Percentiles rank a stretch among this genome's conserved stretches.
phyloP scores from a whole-genome alignment of 306 rosid species.

The Prinsepia uniflora region DNA sequence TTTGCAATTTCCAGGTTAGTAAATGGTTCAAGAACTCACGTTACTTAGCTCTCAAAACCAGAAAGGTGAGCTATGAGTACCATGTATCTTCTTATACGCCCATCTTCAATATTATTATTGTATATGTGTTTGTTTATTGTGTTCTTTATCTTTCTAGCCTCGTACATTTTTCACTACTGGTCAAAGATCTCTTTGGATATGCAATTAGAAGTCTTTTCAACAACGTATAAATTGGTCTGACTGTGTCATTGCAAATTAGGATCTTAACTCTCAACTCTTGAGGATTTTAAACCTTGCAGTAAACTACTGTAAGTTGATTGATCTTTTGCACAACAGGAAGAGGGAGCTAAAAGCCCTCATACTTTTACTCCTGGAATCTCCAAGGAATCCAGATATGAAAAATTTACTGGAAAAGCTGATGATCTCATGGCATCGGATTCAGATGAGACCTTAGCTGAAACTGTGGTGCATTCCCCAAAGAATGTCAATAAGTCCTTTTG shows the following conservation, averaged over 20 bases:
- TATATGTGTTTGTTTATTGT: background rate
- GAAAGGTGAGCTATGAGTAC: slow-evolving; percentile 50
- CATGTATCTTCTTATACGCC: background rate
- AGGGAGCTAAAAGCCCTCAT: slow-evolving; percentile 30
- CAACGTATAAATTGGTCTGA: background rate
- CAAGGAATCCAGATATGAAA: slow-evolving; percentile 35
- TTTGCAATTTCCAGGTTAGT: slow-evolving; percentile 58
- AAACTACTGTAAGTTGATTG: slow-evolving; percentile 1
- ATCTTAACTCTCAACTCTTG: background rate
- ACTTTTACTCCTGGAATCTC: slow-evolving; percentile 26
- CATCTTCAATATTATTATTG: background rate
- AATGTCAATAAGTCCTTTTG: slow-evolving; percentile 18
- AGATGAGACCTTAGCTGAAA: slow-evolving; percentile 33
- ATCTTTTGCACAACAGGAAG: slow-evolving; percentile 38
- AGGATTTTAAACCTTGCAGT: background rate
- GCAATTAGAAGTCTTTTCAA: background rate
- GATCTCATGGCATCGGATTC: slow-evolving; percentile 37
- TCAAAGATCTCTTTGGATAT: background rate
- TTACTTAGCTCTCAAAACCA: slow-evolving; percentile 63
- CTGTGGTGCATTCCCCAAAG: slow-evolving; percentile 21
- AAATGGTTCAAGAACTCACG: slow-evolving; percentile 99
- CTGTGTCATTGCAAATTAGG: background rate
- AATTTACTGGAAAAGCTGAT: slow-evolving; percentile 27
- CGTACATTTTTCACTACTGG: background rate
- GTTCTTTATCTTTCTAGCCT: background rate